A percentile compares a stretch with the other conserved stretches of the same genome.
These are phyloP conservation scores for Talaromyces liani DNA, from an alignment of 495 filamentous ascomycete species.

Conservation along the genomic window DNA sequence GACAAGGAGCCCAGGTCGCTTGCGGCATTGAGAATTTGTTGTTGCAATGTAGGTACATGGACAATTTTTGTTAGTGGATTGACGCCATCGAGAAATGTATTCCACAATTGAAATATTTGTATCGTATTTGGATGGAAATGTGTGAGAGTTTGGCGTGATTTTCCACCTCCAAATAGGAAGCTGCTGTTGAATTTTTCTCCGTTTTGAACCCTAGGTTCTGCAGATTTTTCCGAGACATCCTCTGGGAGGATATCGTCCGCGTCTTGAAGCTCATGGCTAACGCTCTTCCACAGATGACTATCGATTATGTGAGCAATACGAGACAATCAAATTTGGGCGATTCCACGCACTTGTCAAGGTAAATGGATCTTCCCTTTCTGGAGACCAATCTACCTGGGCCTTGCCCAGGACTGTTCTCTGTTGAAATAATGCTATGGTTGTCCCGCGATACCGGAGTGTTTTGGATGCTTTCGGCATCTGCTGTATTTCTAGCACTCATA, in stretches of 20 bases:
- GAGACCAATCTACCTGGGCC: constrained; percentile 26
- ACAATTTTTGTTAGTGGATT: constrained; percentile 66
- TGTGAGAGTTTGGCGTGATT: constrained; percentile 12
- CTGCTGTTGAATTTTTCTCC: constrained; percentile 13
- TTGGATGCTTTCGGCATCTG: not conserved
- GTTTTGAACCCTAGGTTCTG: constrained; percentile 11
- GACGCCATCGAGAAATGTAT: constrained; percentile 58
- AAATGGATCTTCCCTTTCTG: constrained; percentile 34
- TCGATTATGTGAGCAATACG: constrained; percentile 6
- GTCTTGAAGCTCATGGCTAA: constrained; percentile 45
- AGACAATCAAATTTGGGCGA: not conserved
- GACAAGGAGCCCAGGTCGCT: constrained; percentile 22
- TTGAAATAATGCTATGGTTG: not conserved
- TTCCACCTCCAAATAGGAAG: constrained; percentile 16
- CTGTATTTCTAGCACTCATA: not conserved
- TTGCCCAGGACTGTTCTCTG: constrained; percentile 5
- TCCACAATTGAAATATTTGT: constrained; percentile 67
- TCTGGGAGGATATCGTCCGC: constrained; percentile 34
- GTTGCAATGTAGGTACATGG: constrained; percentile 54
- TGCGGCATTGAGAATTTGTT: constrained; percentile 33
- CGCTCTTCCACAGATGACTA: constrained; percentile 43
- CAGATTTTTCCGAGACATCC: constrained; percentile 11
- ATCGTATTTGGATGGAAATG: constrained; percentile 56
- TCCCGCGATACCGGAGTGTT: not conserved
- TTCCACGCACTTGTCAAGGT: constrained; percentile 36